phyloP scores from a whole-genome alignment of 2,329 filamentous ascomycete species.

The Monosporascus sp. region DNA sequence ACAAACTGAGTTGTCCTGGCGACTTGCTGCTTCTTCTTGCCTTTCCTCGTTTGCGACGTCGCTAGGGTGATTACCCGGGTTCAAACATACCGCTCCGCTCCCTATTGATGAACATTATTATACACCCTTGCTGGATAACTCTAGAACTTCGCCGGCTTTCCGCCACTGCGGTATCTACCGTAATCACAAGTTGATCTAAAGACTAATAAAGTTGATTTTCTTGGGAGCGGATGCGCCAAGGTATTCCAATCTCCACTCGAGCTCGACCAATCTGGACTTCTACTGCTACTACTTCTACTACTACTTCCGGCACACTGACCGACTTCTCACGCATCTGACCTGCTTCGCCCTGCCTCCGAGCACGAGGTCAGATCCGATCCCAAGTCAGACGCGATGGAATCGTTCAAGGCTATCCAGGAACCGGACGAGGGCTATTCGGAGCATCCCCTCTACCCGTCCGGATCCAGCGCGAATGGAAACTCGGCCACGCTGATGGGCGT shows the following conservation, averaged over 20 bases:
- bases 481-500: slow-evolving; percentile 30
- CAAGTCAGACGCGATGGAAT: slow-evolving; percentile 33
- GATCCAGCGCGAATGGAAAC: slow-evolving; percentile 23
- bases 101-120: neutral
- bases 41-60: neutral
- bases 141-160: too few relatives aligned
- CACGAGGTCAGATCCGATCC: neutral
- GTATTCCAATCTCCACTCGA: neutral
- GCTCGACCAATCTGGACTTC: neutral
- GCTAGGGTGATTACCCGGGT: too few relatives aligned
- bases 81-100: too few relatives aligned
- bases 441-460: slow-evolving; percentile 52
- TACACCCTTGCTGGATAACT: neutral
- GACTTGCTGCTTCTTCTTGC: neutral
- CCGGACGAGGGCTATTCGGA: slow-evolving; percentile 88
- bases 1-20: neutral
- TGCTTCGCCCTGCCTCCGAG: neutral
- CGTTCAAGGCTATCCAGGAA: slow-evolving; percentile 48
- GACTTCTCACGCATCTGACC: neutral
- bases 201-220: neutral
- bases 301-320: neutral
- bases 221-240: neutral
- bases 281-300: neutral
- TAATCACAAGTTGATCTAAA: neutral
- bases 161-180: too few relatives aligned